phyloP scores from a whole-genome alignment of 306 rosid species.

The Pterocarpus macrocarpus region DNA sequence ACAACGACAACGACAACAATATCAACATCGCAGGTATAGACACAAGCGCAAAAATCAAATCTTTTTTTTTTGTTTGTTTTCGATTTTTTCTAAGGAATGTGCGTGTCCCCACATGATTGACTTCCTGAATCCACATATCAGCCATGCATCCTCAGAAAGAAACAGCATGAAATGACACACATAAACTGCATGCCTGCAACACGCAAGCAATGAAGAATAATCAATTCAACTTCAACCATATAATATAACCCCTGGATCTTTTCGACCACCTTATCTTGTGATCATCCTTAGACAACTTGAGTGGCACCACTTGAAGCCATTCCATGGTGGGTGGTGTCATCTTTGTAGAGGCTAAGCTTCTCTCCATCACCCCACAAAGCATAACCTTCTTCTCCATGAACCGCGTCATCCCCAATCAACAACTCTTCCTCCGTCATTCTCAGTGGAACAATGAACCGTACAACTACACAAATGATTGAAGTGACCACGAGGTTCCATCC shows the following conservation, averaged over 20 bases:
- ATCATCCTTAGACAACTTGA: constrained; percentile 44
- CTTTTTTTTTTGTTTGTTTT: neutral
- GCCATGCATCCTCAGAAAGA: neutral
- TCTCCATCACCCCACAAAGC: constrained; percentile 76
- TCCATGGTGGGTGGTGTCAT: constrained; percentile 48
- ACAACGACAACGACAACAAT: neutral
- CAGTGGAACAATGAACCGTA: constrained; percentile 48
- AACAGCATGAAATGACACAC: neutral
- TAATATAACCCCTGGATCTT: neutral
- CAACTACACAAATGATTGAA: constrained; percentile 54
- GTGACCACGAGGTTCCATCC: constrained; percentile 65
- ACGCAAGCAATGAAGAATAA: no score
- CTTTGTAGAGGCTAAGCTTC: constrained; percentile 48
- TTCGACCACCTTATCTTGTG: no score
- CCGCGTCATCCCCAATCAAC: constrained; percentile 66
- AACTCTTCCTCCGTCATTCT: constrained; percentile 70
- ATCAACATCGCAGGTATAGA: neutral
- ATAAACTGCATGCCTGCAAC: no score
- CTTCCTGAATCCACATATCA: neutral
- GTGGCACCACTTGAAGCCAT: constrained; percentile 51
- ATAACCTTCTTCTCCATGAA: constrained; percentile 77
- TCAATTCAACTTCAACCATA: neutral
- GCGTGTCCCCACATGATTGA: constrained; percentile 10
- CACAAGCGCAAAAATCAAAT: neutral
- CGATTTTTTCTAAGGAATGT: neutral